phyloP scores from a whole-genome alignment of 2,329 filamentous ascomycete genomes.

The Alternaria burnsii region DNA sequence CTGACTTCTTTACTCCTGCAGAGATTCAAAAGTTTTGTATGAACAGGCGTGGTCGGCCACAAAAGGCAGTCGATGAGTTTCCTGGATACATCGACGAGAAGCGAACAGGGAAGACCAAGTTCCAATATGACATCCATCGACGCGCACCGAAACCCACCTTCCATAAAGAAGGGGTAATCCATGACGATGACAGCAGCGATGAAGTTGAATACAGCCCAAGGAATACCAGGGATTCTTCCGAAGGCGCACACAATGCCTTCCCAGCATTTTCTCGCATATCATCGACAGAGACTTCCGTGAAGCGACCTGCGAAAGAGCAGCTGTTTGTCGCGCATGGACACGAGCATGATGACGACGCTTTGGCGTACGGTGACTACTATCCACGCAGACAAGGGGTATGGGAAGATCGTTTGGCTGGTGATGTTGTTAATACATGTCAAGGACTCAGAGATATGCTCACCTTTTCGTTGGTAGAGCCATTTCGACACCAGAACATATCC shows the following conservation, averaged over 20 bases:
- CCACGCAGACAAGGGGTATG: background rate
- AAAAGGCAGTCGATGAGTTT: background rate
- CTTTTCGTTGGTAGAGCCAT: background rate
- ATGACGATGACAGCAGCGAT: background rate
- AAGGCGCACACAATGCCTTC: background rate
- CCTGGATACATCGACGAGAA: background rate
- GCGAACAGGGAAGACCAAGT: background rate
- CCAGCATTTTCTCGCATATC: background rate
- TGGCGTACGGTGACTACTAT: background rate
- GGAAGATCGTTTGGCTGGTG: background rate
- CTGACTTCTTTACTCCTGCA: background rate
- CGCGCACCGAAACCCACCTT: background rate
- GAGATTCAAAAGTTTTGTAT: background rate
- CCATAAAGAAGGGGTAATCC: background rate
- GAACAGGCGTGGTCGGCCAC: conserved; percentile 1
- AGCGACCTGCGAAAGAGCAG: background rate
- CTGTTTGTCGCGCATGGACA: background rate
- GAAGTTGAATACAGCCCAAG: background rate
- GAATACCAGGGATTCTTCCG: too few relatives aligned
- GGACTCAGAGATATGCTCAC: background rate
- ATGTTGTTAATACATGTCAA: background rate
- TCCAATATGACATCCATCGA: background rate
- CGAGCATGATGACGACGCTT: background rate
- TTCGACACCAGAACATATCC: background rate
- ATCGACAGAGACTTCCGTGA: background rate